Base-by-base conservation (phyloP, 2,329 filamentous ascomycete species). In the Anthostomella pinea region DNA sequence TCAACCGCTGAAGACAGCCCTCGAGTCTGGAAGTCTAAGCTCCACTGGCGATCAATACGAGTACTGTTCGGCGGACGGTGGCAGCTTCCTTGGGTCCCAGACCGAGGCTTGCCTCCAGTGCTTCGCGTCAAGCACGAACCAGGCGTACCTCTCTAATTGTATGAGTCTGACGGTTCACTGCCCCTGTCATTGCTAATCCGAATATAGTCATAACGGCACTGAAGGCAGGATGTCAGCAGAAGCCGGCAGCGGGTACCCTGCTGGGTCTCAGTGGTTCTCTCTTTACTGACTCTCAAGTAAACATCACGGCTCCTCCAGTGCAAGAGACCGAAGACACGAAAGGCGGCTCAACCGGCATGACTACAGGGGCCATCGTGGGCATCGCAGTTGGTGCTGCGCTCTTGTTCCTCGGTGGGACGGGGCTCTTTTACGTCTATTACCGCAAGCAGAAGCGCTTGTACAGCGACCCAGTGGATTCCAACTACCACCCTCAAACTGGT, bases 131-230 rank as follows among this genome's bases (percentile, higher is more conserved):
- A 69, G 62, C 13, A 40, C 54, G 0, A 48, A 63, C 5, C 68
- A 72, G 33, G 51, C 43, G 3, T 74, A 72, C 26, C 51, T 74
- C 2, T 58, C 69, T 3, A 76, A 77, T 46, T 75, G 73, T 75
- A 53, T 43, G 70, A 33, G n/a, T 10, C 9, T 16, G 15, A 1
- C 7, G 4, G 17, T 20, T 13, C 8, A 22, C 8, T 30, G 5
- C 8, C 7, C 3, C 16, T 24, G n/a, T n/a, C n/a, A 22, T 20
- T 8, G 32, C 45, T 51, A 27, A 42, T 35, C 11, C 21, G 11
- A 33, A 49, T 56, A 17, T 20, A 76, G 72, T 76, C 46, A 47
- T 77, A 35, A 58, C 64, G 2, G 70, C 70, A 0, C 57, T 77
- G 0, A 52, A 65, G 9, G 70, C 68, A 1, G 73, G 69, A 0